These are phyloP conservation scores for Botryobasidium botryosum DNA, from an alignment of 768 basidiomycete genomes.

Conservation along the genomic window DNA sequence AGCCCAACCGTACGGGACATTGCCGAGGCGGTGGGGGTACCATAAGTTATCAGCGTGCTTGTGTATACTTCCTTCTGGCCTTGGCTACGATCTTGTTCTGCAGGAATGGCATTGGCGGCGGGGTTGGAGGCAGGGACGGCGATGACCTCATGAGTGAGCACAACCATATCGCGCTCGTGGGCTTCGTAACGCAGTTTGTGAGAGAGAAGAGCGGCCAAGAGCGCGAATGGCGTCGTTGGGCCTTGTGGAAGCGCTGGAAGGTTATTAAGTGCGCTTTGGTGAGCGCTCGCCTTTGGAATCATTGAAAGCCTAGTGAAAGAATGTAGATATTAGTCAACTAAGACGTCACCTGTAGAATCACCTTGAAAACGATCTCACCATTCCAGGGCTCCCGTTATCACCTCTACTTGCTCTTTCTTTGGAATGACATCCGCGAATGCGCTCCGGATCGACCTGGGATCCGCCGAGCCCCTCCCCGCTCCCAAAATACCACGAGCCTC, in stretches of 20 bases:
- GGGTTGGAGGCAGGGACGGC: slow-evolving; percentile 18
- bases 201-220: slow-evolving; percentile 55
- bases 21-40: slow-evolving; percentile 41
- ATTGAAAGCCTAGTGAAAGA: slow-evolving; percentile 7
- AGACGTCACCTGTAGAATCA: no score
- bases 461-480: slow-evolving; percentile 6
- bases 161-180: slow-evolving; percentile 70
- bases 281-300: slow-evolving; percentile 1
- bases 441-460: no score
- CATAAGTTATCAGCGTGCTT: slow-evolving; percentile 49
- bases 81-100: slow-evolving; percentile 3
- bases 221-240: slow-evolving; percentile 34
- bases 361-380: no score
- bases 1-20: slow-evolving; percentile 87
- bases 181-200: slow-evolving; percentile 51
- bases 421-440: no score
- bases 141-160: slow-evolving; percentile 71
- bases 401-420: no score
- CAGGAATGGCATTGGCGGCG: slow-evolving; percentile 10
- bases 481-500: not conserved
- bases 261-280: not conserved
- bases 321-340: not conserved
- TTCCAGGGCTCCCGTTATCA: no score
- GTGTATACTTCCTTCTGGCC: slow-evolving; percentile 41
- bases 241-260: slow-evolving; percentile 11